These are phyloP conservation scores for Parietichytrium sp. DNA, from an alignment of 108 stramenopile species.

Conservation along the genomic window DNA sequence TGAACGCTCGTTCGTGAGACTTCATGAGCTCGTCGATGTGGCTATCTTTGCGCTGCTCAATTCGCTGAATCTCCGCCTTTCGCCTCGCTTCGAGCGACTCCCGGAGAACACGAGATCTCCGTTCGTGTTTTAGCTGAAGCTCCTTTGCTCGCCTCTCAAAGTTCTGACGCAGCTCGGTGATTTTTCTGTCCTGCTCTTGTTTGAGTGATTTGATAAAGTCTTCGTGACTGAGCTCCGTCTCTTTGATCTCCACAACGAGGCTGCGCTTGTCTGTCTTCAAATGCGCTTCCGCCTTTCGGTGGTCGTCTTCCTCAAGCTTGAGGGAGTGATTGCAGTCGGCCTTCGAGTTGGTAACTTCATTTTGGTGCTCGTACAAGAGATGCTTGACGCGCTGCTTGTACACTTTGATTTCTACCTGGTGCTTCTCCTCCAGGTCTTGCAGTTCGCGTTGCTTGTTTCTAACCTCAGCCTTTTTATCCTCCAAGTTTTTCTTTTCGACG, in stretches of 20 bases:
- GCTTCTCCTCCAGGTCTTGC: slow-evolving; percentile 66
- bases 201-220: slow-evolving; percentile 60
- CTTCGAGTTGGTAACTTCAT: slow-evolving; percentile 55
- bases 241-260: slow-evolving; percentile 54
- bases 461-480: slow-evolving; percentile 58
- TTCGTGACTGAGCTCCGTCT: slow-evolving; percentile 61
- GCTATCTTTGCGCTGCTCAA: slow-evolving; percentile 42
- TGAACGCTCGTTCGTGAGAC: slow-evolving; percentile 66
- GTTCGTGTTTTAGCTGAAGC: slow-evolving; percentile 49
- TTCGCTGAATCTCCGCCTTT: slow-evolving; percentile 53
- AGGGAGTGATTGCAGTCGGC: slow-evolving; percentile 61
- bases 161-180: slow-evolving; percentile 60
- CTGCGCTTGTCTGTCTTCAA: slow-evolving; percentile 58
- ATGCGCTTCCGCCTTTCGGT: slow-evolving; percentile 54
- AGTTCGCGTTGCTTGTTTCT: slow-evolving; percentile 70
- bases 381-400: slow-evolving; percentile 75
- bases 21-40: slow-evolving; percentile 55
- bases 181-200: slow-evolving; percentile 58
- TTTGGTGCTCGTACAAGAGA: slow-evolving; percentile 68
- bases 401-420: slow-evolving; percentile 50
- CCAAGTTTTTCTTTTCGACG: slow-evolving; percentile 68
- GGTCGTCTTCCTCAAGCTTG: slow-evolving; percentile 63
- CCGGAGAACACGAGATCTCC: slow-evolving; percentile 42
- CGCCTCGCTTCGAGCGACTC: slow-evolving; percentile 58
- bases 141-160: slow-evolving; percentile 60